Evolutionary conservation across 2,329 filamentous ascomycete species (phyloP).

Genomic region (Trichoderma sp.): DNA sequence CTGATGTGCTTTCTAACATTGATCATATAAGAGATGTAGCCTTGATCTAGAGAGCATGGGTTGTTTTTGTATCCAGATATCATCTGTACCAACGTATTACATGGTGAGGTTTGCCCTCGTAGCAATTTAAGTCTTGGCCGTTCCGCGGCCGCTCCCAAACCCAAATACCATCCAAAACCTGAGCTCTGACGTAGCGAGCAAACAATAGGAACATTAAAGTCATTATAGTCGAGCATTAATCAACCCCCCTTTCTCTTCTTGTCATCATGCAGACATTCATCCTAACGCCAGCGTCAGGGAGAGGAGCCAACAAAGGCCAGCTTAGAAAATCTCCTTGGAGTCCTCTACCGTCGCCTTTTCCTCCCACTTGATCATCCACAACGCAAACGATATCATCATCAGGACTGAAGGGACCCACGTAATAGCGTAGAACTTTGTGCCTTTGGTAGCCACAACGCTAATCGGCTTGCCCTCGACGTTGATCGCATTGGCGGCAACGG

Average conservation of each 20-base stretch:
- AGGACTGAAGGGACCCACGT: constrained; percentile 47
- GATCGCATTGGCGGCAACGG: constrained; percentile 41
- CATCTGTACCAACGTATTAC: not conserved
- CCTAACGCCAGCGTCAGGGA: constrained; percentile 8
- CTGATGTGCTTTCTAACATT: not conserved
- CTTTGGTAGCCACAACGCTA: constrained; percentile 43
- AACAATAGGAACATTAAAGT: not conserved
- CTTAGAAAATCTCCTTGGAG: constrained; percentile 31
- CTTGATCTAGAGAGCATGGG: not conserved
- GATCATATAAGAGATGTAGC: too few relatives aligned
- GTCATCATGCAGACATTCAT: not conserved
- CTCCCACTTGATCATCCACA: constrained; percentile 38
- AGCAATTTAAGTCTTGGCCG: not conserved
- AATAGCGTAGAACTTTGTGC: constrained; percentile 44
- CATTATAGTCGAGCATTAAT: not conserved
- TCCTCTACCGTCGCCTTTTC: constrained; percentile 24
- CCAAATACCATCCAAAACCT: not conserved
- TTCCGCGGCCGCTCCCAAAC: not conserved
- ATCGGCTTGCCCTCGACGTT: constrained; percentile 43
- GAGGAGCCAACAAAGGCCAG: not conserved
- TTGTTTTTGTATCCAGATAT: not conserved
- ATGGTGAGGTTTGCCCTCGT: constrained; percentile 2
- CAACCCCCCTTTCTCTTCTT: not conserved
- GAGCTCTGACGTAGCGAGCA: not conserved
- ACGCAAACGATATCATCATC: constrained; percentile 40